Base-by-base conservation (phyloP, 306 rosid genomes). In the Rubus idaeus region DNA sequence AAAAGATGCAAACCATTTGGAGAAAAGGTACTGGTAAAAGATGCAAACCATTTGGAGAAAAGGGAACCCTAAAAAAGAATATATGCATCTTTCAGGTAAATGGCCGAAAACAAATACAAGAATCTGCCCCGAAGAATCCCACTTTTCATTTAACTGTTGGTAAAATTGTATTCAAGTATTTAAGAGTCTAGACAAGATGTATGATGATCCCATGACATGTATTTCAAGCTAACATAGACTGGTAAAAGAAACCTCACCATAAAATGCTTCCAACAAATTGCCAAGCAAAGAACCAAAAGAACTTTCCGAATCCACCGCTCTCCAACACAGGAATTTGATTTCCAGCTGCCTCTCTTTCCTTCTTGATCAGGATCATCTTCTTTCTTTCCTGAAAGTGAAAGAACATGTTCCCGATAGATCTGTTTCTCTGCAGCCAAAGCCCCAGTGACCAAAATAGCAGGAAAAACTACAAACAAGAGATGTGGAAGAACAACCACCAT, bases 401-500 rank as follows among this genome's bases (percentile, higher is more conserved):
- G 82, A 67, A 87, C 39, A 40, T 68, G 80, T 56, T 90, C 88
- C 84, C 87, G 77, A 71, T 74, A 87, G 57, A 92, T 70, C 8
- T 68, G 88, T 82, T 91, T 79, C 81, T 95, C 99, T 3, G 88
- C 89, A 18, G 87, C 85, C 83, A 95, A 84, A 76, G 87, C 86
- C 20, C 66, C 69, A 46, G 81, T 51, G 73, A 86, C 89, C 67
- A 90, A 69, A 80, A 90, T 70, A 78, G 96, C 85, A 74, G 97
- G 99, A 66, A 92, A 77, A 78, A 92, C 92, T 79, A 88, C 96
- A 71, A 82, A 86, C 57, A 89, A 10, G 11, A 92, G 83, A 78
- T 95, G 99, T 71, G 99, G 90, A 86, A 92, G 86, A 87, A 95
- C 99, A 77, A 92, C 67, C 83, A 92, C 90, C 90, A 95, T 73